Evolutionary conservation across 805 yeast genomes (phyloP).

Genomic region (Schwanniomyces polymorphus): DNA sequence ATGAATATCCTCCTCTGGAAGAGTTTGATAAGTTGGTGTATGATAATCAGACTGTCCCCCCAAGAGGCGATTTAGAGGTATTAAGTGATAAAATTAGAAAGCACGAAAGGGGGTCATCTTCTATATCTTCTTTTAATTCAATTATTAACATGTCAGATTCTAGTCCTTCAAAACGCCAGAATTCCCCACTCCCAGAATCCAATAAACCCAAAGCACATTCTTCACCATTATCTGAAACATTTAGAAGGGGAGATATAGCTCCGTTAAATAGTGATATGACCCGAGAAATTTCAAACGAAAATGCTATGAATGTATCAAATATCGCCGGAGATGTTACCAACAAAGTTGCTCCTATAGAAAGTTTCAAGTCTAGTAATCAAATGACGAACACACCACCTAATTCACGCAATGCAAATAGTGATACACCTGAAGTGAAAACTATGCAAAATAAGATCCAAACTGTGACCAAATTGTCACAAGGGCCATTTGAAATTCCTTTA

Average conservation of each 20-base stretch:
- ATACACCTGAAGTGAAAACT: no score
- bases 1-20: slow-evolving; percentile 9
- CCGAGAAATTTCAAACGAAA: not conserved
- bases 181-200: not conserved
- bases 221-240: not conserved
- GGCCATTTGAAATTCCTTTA: no score
- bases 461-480: no score
- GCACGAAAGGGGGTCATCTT: slow-evolving; percentile 15
- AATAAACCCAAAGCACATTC: not conserved
- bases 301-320: not conserved
- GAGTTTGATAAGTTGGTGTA: slow-evolving; percentile 14
- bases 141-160: slow-evolving; percentile 1
- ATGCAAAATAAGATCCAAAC: no score
- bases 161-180: not conserved
- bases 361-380: no score
- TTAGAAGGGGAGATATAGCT: not conserved
- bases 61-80: slow-evolving; percentile 20
- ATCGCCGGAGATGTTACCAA: no score
- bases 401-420: no score
- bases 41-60: slow-evolving; percentile 22
- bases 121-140: slow-evolving; percentile 18
- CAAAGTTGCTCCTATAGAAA: no score
- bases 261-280: not conserved
- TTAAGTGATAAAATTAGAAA: slow-evolving; percentile 11
- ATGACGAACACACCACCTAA: no score